A percentile compares a stretch with the other conserved stretches of the same genome.
Conservation (phyloP, 2,329 filamentous ascomycete species). For the Capronia americana region DNA sequence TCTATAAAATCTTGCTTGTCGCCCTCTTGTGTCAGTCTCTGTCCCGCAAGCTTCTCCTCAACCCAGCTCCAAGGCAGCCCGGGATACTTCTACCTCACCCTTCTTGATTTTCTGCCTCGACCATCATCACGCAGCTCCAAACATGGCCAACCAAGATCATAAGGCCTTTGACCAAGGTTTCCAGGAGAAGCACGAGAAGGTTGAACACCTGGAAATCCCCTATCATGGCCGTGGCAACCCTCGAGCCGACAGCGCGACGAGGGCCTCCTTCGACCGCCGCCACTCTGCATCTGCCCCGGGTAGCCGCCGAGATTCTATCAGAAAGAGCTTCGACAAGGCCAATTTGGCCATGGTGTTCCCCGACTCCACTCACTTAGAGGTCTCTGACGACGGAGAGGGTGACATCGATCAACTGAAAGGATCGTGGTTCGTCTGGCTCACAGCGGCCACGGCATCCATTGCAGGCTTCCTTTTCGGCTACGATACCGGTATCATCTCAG, state of each 20-base stretch:
- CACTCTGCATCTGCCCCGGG: slow-evolving; percentile 19
- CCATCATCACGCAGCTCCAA: background rate
- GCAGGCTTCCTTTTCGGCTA: slow-evolving; percentile 68
- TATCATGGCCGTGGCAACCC: slow-evolving; percentile 12
- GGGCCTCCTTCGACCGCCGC: slow-evolving; percentile 26
- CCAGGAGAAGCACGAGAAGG: slow-evolving; percentile 19
- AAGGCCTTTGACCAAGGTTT: slow-evolving; percentile 21
- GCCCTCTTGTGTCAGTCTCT: background rate
- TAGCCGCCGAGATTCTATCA: slow-evolving; percentile 18
- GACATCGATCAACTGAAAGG: slow-evolving; percentile 49
- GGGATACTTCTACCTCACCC: background rate
- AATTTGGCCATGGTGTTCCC: slow-evolving; percentile 39
- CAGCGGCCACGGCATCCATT: slow-evolving; percentile 65
- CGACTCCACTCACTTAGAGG: slow-evolving; percentile 38
- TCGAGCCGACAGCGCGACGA: slow-evolving; percentile 19
- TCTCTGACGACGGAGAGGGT: slow-evolving; percentile 33
- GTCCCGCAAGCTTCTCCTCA: background rate
- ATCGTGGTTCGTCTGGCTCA: slow-evolving; percentile 59
- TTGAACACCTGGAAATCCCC: slow-evolving; percentile 16
- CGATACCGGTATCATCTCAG: slow-evolving; percentile 68
- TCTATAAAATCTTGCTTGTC: background rate
- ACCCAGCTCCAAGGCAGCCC: background rate
- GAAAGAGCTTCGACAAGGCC: slow-evolving; percentile 33
- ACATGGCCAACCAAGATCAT: slow-evolving; percentile 29
- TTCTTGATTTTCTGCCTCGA: background rate